These are phyloP conservation scores for Capsella bursapastoris DNA, from an alignment of 345 rosid genomes.

Conservation along the genomic window DNA sequence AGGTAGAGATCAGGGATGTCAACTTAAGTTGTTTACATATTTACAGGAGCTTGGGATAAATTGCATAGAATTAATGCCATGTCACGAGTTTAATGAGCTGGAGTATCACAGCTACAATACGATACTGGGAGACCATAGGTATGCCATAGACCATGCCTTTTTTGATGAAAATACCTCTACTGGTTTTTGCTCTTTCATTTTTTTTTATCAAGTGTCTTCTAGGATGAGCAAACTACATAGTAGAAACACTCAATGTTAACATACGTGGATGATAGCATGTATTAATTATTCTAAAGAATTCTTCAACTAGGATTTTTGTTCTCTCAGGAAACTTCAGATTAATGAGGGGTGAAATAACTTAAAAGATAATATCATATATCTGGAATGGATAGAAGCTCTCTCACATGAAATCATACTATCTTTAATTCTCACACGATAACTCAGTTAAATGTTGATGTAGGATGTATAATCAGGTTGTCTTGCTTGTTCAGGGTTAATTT, in stretches of 20 bases:
- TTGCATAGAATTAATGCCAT: slow-evolving; percentile 97
- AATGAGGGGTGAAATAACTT: slow-evolving; percentile 4
- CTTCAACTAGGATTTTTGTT: slow-evolving; percentile 18
- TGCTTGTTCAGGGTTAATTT: slow-evolving; percentile 78
- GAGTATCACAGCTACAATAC: slow-evolving; percentile 91
- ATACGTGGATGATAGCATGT: background rate
- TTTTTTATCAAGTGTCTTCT: slow-evolving; percentile 1
- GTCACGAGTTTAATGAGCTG: slow-evolving; percentile 96
- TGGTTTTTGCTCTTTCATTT: background rate
- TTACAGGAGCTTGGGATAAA: slow-evolving; percentile 94
- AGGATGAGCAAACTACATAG: slow-evolving; percentile 12
- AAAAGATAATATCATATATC: slow-evolving; percentile 1
- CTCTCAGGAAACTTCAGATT: background rate
- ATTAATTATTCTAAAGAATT: slow-evolving; percentile 6
- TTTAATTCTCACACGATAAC: background rate
- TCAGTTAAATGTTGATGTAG: slow-evolving; percentile 16
- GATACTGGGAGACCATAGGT: slow-evolving; percentile 78
- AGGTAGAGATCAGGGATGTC: background rate
- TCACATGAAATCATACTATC: slow-evolving; percentile 18
- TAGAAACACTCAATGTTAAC: slow-evolving; percentile 19
- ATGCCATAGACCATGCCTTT: slow-evolving; percentile 42
- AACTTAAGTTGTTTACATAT: slow-evolving; percentile 36
- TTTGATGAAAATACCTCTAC: background rate
- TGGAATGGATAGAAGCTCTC: slow-evolving; percentile 18
- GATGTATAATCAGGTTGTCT: slow-evolving; percentile 31